Evolutionary conservation across 345 rosid species (phyloP).

Genomic region (Pistacia vera): DNA sequence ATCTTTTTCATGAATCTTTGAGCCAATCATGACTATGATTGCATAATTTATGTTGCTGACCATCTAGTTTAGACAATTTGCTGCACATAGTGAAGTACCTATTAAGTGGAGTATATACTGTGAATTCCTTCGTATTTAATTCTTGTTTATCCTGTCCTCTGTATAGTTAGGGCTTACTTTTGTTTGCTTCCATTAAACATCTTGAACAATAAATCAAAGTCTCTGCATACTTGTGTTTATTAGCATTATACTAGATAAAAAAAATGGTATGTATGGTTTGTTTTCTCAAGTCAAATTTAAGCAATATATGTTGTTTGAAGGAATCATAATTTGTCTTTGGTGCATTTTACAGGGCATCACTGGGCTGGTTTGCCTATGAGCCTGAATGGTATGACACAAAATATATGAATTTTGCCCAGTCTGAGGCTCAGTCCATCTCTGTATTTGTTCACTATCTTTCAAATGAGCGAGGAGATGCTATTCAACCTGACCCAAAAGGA

Average conservation of each 20-base stretch:
- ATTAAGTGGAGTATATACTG: constrained; percentile 2
- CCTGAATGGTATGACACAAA: constrained; percentile 87
- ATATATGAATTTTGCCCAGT: constrained; percentile 64
- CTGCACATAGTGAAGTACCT: not conserved
- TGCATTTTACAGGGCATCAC: constrained; percentile 68
- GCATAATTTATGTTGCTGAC: not conserved
- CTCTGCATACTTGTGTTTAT: not conserved
- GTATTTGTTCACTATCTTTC: constrained; percentile 79
- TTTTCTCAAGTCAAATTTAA: not conserved
- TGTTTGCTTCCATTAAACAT: not conserved
- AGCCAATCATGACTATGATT: constrained; percentile 1
- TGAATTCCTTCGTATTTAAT: constrained; percentile 1
- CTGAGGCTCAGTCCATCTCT: constrained; percentile 88
- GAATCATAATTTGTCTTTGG: constrained; percentile 27
- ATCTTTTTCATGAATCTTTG: not conserved
- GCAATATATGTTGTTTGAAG: constrained; percentile 3
- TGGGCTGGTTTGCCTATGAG: constrained; percentile 99
- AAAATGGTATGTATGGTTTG: not conserved
- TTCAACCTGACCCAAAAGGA: constrained; percentile 68
- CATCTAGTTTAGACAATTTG: constrained; percentile 2
- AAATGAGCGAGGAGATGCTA: constrained; percentile 62
- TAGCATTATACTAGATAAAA: constrained; percentile 2
- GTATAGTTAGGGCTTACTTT: not conserved
- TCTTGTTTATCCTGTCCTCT: not conserved
- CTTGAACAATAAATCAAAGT: not conserved